Evolutionary conservation across 116 monocot genomes (phyloP), one percentile per base, ranked within the genome.

Genomic region (Phalaenopsis hybrid): DNA sequence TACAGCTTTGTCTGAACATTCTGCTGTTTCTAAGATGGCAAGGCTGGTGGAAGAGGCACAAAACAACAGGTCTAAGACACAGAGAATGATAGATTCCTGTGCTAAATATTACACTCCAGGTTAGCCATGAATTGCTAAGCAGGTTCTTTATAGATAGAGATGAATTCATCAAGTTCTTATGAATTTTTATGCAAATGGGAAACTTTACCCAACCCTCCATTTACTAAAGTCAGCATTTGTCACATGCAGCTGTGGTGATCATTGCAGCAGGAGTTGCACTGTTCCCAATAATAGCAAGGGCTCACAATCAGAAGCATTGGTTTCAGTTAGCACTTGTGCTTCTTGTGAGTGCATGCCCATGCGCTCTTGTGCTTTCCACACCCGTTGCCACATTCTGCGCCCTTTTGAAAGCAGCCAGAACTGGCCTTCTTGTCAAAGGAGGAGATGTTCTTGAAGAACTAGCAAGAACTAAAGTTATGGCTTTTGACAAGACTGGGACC

Each of bases 401-500:
- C 0, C 86, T 99, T 2, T 81, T 89, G 20, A 89, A 63, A 51
- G 98, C 98, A 20, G 92, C 98, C 4, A 94, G 79, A 69, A 83
- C 20, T 1, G 98, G 98, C 8, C 90, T 99, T 74, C 85, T 95
- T 20, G 82, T 99, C 52, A 99, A 99, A 89, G 98, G 98, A 76
- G 98, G 93, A 4, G 95, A 95, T 83, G 88, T 89, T 67, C 93
- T 99, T 21, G 98, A 99, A 88, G 81, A 82, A 69, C 78, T 99
- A 45, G 91, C 93, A 0, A 89, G 68, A 18, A 88, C 92, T 31
- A 95, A 78, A 75, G 87, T 99, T 10, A 88, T 92, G 20, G 98
- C 98, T 10, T 95, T 99, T 75, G 98, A 99, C 83, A 99, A 99
- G 85, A 99, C 98, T 1, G 98, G 98, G n/a, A 99, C 98, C 2